Conservation (phyloP, 1,284 basidiomycete genomes). For the Wallemia mellicola region DNA sequence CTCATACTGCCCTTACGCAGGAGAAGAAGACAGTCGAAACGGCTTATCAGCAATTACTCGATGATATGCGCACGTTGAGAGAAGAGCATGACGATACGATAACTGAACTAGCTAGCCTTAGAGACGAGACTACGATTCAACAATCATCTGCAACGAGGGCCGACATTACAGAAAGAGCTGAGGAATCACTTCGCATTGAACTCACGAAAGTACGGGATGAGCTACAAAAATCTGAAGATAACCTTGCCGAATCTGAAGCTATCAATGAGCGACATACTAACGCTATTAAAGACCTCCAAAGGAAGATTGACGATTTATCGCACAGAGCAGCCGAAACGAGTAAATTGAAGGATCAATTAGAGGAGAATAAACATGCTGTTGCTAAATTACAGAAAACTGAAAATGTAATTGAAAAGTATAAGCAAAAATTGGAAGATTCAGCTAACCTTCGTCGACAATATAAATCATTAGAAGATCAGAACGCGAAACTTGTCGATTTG, state of each 20-base stretch:
- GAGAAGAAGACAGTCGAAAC: neutral
- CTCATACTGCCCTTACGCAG: neutral
- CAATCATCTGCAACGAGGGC: neutral
- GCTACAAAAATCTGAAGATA: neutral
- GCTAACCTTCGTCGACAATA: conserved; percentile 60
- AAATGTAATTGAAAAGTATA: conserved; percentile 95
- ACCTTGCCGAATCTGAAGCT: neutral
- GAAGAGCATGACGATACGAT: neutral
- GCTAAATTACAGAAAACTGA: conserved; percentile 77
- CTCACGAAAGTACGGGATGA: neutral
- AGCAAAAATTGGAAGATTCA: conserved; percentile 86
- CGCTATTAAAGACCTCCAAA: neutral
- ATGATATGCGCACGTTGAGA: neutral
- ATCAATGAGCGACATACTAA: neutral
- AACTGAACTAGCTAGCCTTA: neutral
- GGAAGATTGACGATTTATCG: conserved; percentile 44
- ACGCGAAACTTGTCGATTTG: conserved; percentile 63
- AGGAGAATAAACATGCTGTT: conserved; percentile 76
- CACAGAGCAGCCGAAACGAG: conserved; percentile 39
- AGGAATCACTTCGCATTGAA: neutral
- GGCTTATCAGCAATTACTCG: neutral
- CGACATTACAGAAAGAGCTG: neutral
- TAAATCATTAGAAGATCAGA: conserved; percentile 69
- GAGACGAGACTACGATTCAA: neutral
- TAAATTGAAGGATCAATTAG: conserved; percentile 66